Conservation (phyloP, 352 stramenopile species). For the Phytophthora pseudosyringae region DNA sequence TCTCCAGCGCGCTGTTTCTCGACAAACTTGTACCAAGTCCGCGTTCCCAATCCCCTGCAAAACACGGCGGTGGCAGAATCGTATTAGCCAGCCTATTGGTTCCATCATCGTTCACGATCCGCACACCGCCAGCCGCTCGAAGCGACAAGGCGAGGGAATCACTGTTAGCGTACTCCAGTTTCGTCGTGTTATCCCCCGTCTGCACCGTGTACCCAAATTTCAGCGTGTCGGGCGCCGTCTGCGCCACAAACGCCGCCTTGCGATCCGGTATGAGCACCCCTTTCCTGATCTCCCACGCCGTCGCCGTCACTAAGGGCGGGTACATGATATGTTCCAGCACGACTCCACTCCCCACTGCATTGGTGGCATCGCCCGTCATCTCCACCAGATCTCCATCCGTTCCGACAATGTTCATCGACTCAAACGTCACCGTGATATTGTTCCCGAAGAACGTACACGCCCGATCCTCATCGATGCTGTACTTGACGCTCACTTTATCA, state of each 20-base stretch:
- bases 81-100: constrained; percentile 39
- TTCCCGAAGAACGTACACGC: constrained; percentile 84
- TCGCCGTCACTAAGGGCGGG: constrained; percentile 42
- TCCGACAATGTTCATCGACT: constrained; percentile 74
- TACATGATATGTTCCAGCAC: constrained; percentile 54
- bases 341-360: constrained; percentile 48
- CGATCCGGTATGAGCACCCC: constrained; percentile 50
- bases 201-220: constrained; percentile 73
- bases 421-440: constrained; percentile 81
- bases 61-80: constrained; percentile 57
- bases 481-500: constrained; percentile 61
- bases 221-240: constrained; percentile 47
- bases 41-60: constrained; percentile 61
- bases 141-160: constrained; percentile 62
- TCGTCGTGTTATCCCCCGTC: constrained; percentile 57
- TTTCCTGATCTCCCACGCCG: constrained; percentile 75
- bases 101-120: constrained; percentile 50
- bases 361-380: constrained; percentile 59
- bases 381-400: constrained; percentile 69
- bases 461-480: constrained; percentile 59
- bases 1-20: constrained; percentile 46
- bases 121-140: constrained; percentile 12
- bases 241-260: constrained; percentile 39
- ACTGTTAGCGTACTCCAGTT: constrained; percentile 74
- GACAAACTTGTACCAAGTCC: constrained; percentile 70